phyloP scores from a whole-genome alignment of 352 stramenopile species.

The Pythium biforme region DNA sequence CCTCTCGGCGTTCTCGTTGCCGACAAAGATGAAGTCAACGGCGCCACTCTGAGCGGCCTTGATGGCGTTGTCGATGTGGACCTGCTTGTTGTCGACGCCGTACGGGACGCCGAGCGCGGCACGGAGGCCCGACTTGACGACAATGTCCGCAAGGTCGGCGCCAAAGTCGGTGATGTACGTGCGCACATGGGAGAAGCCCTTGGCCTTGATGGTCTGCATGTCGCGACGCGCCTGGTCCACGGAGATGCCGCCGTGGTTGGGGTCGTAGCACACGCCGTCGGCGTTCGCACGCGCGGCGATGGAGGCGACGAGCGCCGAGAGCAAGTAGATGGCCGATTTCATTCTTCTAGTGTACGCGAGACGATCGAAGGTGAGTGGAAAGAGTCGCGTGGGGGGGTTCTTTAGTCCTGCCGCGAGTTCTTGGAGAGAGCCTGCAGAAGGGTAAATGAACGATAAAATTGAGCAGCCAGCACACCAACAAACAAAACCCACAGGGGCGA shows the following conservation, averaged over 20 bases:
- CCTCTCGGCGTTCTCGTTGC: constrained; percentile 62
- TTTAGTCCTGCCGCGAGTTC: constrained; percentile 14
- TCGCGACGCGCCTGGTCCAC: constrained; percentile 36
- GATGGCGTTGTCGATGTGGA: constrained; percentile 44
- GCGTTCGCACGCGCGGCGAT: constrained; percentile 41
- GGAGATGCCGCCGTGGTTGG: constrained; percentile 47
- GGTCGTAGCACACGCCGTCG: constrained; percentile 72
- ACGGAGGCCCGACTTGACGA: constrained; percentile 47
- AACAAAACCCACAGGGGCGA: background rate
- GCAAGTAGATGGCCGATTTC: constrained; percentile 37
- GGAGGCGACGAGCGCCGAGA: constrained; percentile 36
- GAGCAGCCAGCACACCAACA: background rate
- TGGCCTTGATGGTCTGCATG: constrained; percentile 46
- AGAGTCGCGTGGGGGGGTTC: constrained; percentile 11
- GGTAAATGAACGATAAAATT: constrained; percentile 13
- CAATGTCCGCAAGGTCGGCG: constrained; percentile 47
- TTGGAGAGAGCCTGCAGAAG: constrained; percentile 22
- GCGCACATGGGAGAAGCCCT: constrained; percentile 58
- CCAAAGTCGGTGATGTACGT: constrained; percentile 72
- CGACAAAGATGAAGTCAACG: constrained; percentile 61
- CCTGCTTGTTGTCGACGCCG: constrained; percentile 37
- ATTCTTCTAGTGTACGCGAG: constrained; percentile 29
- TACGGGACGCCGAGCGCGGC: constrained; percentile 53
- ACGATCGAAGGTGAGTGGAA: constrained; percentile 1
- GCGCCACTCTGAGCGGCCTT: constrained; percentile 34